Evolutionary conservation across 2,329 filamentous ascomycete species (phyloP).

Genomic region (Sporothrix sp.): DNA sequence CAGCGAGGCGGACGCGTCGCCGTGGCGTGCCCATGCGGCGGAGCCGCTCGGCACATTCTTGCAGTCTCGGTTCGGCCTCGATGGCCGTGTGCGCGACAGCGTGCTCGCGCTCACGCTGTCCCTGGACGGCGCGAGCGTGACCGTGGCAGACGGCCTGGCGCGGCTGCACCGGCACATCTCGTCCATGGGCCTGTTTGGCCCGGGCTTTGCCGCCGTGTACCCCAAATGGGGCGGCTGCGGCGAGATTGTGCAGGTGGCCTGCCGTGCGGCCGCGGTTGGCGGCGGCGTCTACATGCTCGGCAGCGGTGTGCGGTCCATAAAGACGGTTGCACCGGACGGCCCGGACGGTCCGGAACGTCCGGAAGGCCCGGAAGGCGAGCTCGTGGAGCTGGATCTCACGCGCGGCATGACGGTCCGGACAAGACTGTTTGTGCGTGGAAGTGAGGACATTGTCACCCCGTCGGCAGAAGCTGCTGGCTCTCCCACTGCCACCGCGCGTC

Average conservation of each 20-base stretch:
- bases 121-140: constrained; percentile 47
- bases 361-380: constrained; percentile 19
- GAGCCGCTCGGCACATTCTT: constrained; percentile 49
- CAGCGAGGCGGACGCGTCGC: constrained; percentile 23
- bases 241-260: constrained; percentile 84
- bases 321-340: constrained; percentile 23
- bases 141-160: constrained; percentile 56
- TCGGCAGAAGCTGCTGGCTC: background rate
- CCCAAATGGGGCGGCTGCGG: constrained; percentile 88
- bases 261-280: constrained; percentile 81
- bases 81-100: constrained; percentile 54
- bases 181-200: constrained; percentile 80
- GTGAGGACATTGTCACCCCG: constrained; percentile 22
- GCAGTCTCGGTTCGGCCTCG: constrained; percentile 53
- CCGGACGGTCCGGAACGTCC: too few relatives aligned
- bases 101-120: constrained; percentile 63
- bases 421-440: constrained; percentile 39
- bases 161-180: constrained; percentile 69
- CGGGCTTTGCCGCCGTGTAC: constrained; percentile 80
- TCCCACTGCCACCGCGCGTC: too few relatives aligned
- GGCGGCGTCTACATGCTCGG: constrained; percentile 84
- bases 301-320: constrained; percentile 42
- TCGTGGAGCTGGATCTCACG: constrained; percentile 40
- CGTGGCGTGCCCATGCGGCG: constrained; percentile 50
- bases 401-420: constrained; percentile 50